phyloP scores from a whole-genome alignment of 1,139 yeast species.

The Yamadazyma triangularis region DNA sequence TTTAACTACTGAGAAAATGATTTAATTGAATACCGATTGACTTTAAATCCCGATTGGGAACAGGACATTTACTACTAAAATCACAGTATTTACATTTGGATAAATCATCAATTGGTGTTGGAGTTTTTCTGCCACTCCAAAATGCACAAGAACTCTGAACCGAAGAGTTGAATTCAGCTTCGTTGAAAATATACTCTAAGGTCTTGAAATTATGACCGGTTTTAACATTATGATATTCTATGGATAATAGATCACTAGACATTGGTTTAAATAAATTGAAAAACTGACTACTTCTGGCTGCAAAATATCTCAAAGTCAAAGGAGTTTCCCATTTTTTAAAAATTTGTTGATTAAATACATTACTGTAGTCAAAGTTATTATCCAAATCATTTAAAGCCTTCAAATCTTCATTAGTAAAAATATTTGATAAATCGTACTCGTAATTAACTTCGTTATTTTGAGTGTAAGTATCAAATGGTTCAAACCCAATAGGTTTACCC shows the following conservation, averaged over 20 bases:
- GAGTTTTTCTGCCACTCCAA: slow-evolving; percentile 53
- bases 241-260: slow-evolving; percentile 30
- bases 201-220: slow-evolving; percentile 34
- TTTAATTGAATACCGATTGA: slow-evolving; percentile 12
- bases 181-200: slow-evolving; percentile 31
- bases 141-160: slow-evolving; percentile 34
- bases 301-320: slow-evolving; percentile 52
- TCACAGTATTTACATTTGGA: slow-evolving; percentile 52
- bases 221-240: slow-evolving; percentile 49
- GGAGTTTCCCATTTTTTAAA: slow-evolving; percentile 46
- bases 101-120: slow-evolving; percentile 33
- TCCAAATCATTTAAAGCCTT: slow-evolving; percentile 11
- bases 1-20: slow-evolving; percentile 8
- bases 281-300: slow-evolving; percentile 51
- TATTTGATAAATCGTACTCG: slow-evolving; percentile 7
- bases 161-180: slow-evolving; percentile 18
- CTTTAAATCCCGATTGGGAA: slow-evolving; percentile 21
- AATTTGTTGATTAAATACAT: slow-evolving; percentile 11
- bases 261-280: slow-evolving; percentile 31
- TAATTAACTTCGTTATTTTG: background rate
- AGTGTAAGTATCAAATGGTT: slow-evolving; percentile 13
- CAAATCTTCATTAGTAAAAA: slow-evolving; percentile 6
- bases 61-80: slow-evolving; percentile 32
- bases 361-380: slow-evolving; percentile 10
- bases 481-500: slow-evolving; percentile 44